Percentiles rank a stretch among this genome's conserved stretches.
Conservation (phyloP, 2,329 filamentous ascomycete species). For the Xylariaceae sp. region DNA sequence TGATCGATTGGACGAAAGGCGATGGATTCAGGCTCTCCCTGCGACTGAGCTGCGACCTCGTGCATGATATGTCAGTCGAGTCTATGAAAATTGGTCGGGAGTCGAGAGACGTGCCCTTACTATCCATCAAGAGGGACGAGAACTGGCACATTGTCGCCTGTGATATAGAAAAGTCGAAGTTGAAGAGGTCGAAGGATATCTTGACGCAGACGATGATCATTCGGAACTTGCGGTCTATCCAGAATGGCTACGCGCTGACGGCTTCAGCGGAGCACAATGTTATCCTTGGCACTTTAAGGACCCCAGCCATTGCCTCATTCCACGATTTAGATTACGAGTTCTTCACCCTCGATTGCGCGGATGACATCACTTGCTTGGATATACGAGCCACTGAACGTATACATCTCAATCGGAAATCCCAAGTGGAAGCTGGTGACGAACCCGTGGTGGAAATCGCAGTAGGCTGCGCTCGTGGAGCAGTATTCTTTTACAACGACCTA, state of each 20-base stretch:
- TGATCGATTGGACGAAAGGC: slow-evolving; percentile 60
- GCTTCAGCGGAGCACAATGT: slow-evolving; percentile 57
- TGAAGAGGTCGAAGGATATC: slow-evolving; percentile 40
- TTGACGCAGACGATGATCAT: slow-evolving; percentile 43
- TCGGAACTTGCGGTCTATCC: slow-evolving; percentile 53
- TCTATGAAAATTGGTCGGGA: slow-evolving; percentile 40
- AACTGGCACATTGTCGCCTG: slow-evolving; percentile 52
- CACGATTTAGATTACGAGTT: slow-evolving; percentile 58
- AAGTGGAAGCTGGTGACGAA: slow-evolving; percentile 33
- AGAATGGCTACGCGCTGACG: slow-evolving; percentile 61
- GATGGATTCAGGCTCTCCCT: slow-evolving; percentile 47
- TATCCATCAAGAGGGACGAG: slow-evolving; percentile 47
- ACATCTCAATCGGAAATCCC: slow-evolving; percentile 38
- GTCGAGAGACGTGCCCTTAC: slow-evolving; percentile 49
- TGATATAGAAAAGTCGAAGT: slow-evolving; percentile 36
- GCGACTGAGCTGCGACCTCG: slow-evolving; percentile 45
- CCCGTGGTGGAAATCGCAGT: slow-evolving; percentile 71
- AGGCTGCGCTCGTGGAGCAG: slow-evolving; percentile 74
- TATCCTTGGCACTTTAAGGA: slow-evolving; percentile 59
- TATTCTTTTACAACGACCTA: slow-evolving; percentile 81
- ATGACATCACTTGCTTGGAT: slow-evolving; percentile 70
- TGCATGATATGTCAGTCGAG: slow-evolving; percentile 50
- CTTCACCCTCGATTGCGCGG: slow-evolving; percentile 60
- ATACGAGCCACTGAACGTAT: slow-evolving; percentile 48
- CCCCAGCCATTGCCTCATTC: slow-evolving; percentile 38